A percentile compares a stretch with the other conserved stretches of the same genome.
These are phyloP conservation scores for Babesia sp. DNA, from an alignment of 169 alveolate genomes.

Conservation along the genomic window DNA sequence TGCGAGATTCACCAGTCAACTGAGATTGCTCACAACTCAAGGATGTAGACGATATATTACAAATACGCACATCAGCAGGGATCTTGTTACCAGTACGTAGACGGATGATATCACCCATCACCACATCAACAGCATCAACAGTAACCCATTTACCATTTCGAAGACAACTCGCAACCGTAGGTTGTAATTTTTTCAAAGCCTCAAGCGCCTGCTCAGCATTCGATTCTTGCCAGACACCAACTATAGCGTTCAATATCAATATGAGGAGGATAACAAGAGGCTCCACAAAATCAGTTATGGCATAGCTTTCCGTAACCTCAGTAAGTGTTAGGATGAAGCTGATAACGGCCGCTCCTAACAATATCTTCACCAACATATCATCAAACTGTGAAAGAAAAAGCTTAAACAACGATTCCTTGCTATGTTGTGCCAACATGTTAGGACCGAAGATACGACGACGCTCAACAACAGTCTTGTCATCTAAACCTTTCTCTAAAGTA, in stretches of 20 bases:
- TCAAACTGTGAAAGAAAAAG: conserved; percentile 92
- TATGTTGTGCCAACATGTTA: conserved; percentile 87
- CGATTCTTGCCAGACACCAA: conserved; percentile 98
- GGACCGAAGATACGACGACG: conserved; percentile 84
- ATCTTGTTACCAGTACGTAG: conserved; percentile 94
- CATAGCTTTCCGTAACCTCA: conserved; percentile 89
- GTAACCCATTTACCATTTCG: conserved; percentile 92
- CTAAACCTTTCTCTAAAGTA: conserved; percentile 81
- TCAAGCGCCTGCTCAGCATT: conserved; percentile 97
- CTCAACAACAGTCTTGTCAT: conserved; percentile 80
- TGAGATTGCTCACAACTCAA: conserved; percentile 92
- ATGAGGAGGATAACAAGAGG: conserved; percentile 95
- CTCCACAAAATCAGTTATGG: conserved; percentile 94
- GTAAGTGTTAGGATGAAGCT: conserved; percentile 90
- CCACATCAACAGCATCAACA: conserved; percentile 89
- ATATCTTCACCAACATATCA: conserved; percentile 92
- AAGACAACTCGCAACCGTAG: conserved; percentile 88
- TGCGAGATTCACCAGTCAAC: conserved; percentile 95
- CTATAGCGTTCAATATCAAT: conserved; percentile 93
- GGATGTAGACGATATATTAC: conserved; percentile 89
- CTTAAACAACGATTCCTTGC: conserved; percentile 86
- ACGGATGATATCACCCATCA: conserved; percentile 97
- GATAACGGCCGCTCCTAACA: conserved; percentile 94
- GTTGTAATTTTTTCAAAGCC: conserved; percentile 93
- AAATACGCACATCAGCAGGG: conserved; percentile 98